These are phyloP conservation scores for Psidium friedrichsthalianum DNA, from an alignment of 345 rosid species.

Conservation along the genomic window DNA sequence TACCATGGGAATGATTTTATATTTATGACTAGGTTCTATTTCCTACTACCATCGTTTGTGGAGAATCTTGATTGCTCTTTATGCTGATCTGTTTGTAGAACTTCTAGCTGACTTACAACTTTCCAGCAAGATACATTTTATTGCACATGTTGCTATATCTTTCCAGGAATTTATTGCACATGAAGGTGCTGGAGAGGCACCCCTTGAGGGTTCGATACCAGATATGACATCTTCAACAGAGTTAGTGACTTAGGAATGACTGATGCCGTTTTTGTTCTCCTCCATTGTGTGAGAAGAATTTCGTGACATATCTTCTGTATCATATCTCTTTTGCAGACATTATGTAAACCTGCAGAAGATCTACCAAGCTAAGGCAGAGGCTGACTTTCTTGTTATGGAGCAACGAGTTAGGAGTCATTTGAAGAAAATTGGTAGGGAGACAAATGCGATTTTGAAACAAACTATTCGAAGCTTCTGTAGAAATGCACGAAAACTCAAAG, in stretches of 20 bases:
- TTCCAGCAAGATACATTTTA: not conserved
- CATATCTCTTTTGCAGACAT: conserved; percentile 36
- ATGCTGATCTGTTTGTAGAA: not conserved
- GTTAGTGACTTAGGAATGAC: conserved; percentile 29
- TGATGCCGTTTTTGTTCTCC: not conserved
- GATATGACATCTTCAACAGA: conserved; percentile 99
- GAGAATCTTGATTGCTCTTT: not conserved
- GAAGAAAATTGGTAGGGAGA: conserved; percentile 70
- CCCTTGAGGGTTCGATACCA: conserved; percentile 97
- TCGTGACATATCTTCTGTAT: not conserved
- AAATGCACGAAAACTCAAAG: conserved; percentile 86
- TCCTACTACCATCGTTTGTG: not conserved
- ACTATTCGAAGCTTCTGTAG: conserved; percentile 70
- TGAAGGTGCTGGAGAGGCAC: conserved; percentile 90
- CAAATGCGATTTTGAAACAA: conserved; percentile 50
- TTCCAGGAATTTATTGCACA: conserved; percentile 71
- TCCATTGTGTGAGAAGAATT: not conserved
- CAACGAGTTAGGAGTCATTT: conserved; percentile 44
- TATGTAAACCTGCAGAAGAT: conserved; percentile 83
- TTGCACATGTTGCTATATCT: not conserved
- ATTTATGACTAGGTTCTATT: not conserved
- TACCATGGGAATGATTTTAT: not conserved
- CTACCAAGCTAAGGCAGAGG: conserved; percentile 88
- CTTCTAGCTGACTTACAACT: not conserved
- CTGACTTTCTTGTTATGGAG: conserved; percentile 70